These are phyloP conservation scores for Phalaenopsis aphrodite DNA, from an alignment of 106 monocot species.

Conservation along the genomic window DNA sequence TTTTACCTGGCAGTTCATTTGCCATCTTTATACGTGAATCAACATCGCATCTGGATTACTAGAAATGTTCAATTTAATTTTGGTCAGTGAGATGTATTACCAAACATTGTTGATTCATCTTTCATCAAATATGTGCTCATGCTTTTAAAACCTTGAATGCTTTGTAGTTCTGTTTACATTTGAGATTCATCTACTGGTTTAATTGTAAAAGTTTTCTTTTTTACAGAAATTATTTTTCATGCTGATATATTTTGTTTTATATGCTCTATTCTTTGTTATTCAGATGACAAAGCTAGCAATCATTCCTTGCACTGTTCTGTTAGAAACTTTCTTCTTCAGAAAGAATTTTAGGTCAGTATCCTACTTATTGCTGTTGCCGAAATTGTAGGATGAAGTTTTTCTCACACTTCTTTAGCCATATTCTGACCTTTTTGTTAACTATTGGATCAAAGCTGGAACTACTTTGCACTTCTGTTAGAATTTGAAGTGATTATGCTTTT, in stretches of 20 bases:
- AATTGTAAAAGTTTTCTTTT: neutral
- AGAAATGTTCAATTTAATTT: too few species aligned
- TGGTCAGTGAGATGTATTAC: too few species aligned
- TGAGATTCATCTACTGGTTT: neutral
- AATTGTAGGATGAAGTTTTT: neutral
- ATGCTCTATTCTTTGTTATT: slow-evolving; percentile 17
- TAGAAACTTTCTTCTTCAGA: slow-evolving; percentile 86
- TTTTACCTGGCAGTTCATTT: neutral
- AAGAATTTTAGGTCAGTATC: slow-evolving; percentile 80
- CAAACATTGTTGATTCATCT: neutral
- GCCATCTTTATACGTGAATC: neutral
- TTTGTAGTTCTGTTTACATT: neutral
- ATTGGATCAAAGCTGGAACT: neutral
- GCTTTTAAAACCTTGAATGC: neutral
- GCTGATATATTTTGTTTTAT: neutral
- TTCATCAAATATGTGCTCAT: neutral
- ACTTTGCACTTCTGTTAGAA: neutral
- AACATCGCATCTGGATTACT: too few species aligned
- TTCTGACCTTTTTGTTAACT: neutral
- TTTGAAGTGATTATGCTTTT: neutral
- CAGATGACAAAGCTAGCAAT: slow-evolving; percentile 99
- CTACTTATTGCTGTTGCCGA: neutral
- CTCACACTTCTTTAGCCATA: neutral
- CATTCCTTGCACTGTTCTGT: slow-evolving; percentile 86
- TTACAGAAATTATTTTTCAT: slow-evolving; percentile 2